phyloP scores from a whole-genome alignment of 306 rosid genomes.

The Pachyrhizus erosus region DNA sequence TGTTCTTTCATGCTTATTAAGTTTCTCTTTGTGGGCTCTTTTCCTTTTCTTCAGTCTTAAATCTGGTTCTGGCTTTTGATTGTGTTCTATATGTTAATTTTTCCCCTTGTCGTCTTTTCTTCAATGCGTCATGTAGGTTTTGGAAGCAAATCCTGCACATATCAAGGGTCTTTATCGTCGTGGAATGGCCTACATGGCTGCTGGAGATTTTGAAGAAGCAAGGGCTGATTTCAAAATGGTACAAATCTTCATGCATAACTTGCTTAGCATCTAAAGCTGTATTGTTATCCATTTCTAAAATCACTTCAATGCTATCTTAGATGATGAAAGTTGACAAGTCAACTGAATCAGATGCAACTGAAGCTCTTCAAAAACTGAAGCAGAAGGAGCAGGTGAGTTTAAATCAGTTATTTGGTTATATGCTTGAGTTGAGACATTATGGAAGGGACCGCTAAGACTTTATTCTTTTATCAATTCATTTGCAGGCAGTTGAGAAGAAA shows the following conservation, averaged over 20 bases:
- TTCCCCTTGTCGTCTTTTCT: slow-evolving; percentile 23
- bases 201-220: slow-evolving; percentile 94
- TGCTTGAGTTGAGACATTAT: not conserved
- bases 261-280: not conserved
- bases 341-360: slow-evolving; percentile 81
- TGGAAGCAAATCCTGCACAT: slow-evolving; percentile 91
- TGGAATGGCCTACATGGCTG: slow-evolving; percentile 92
- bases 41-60: not conserved
- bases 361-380: slow-evolving; percentile 81
- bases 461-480: slow-evolving; percentile 23
- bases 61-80: not conserved
- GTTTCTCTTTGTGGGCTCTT: not conserved
- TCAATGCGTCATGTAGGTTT: slow-evolving; percentile 61
- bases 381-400: slow-evolving; percentile 79
- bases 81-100: slow-evolving; percentile 26
- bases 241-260: slow-evolving; percentile 7
- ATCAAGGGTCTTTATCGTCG: slow-evolving; percentile 97
- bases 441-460: not conserved
- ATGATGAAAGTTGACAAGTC: slow-evolving; percentile 84
- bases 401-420: slow-evolving; percentile 17
- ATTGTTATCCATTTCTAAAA: slow-evolving; percentile 30
- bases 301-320: slow-evolving; percentile 48
- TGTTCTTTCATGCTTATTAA: not conserved
- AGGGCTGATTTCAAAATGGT: slow-evolving; percentile 82
- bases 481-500: slow-evolving; percentile 78